Evolutionary conservation across 225 moss, liverwort and hornwort species (phyloP).

Genomic region (Polytrichum commune): DNA sequence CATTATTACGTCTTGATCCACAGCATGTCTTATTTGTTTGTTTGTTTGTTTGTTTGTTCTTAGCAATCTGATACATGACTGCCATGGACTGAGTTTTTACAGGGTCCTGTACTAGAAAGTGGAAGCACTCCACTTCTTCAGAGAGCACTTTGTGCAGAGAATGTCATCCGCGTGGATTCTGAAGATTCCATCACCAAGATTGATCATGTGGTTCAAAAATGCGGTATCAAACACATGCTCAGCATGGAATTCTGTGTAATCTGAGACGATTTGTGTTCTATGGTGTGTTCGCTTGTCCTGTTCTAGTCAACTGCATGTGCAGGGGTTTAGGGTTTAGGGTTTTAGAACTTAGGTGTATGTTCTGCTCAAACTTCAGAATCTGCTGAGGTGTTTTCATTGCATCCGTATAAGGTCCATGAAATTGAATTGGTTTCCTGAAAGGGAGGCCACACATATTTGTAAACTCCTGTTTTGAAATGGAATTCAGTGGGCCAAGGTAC

Average conservation of each 20-base stretch:
- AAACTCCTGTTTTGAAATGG: no score
- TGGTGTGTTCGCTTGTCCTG: slow-evolving; percentile 10
- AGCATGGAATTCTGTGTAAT: slow-evolving; percentile 28
- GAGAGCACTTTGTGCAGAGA: slow-evolving; percentile 28
- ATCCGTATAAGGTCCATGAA: no score
- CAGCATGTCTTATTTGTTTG: no score
- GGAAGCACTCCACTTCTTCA: slow-evolving; percentile 33
- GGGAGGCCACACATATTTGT: no score
- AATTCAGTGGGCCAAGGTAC: no score
- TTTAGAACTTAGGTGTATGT: no score
- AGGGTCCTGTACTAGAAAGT: slow-evolving; percentile 38
- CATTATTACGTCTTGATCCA: no score
- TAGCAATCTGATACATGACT: slow-evolving; percentile 2
- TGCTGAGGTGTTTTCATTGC: no score
- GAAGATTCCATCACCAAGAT: slow-evolving; percentile 11
- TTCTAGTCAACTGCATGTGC: no score
- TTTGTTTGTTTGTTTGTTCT: not conserved
- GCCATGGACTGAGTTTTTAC: not conserved
- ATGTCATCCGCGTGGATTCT: slow-evolving; percentile 26
- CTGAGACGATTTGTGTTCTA: slow-evolving; percentile 35
- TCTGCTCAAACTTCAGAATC: no score
- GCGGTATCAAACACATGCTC: slow-evolving; percentile 19
- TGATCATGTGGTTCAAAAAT: slow-evolving; percentile 6
- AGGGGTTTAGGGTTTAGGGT: no score
- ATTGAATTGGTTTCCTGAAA: no score